Base-by-base conservation (phyloP, 164 flowering plant species). In the Akebia trifoliata region DNA sequence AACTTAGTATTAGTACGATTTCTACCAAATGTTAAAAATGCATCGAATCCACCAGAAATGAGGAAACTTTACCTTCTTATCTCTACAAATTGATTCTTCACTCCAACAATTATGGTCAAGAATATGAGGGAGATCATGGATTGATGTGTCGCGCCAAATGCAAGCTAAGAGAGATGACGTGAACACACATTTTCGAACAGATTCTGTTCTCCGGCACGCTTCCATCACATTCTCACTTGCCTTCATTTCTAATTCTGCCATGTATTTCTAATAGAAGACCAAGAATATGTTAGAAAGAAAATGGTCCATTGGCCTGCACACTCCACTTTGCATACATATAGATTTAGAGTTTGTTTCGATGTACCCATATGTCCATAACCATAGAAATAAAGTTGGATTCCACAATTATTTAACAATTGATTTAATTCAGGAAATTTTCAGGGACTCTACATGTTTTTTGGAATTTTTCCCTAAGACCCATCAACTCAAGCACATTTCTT, bases 131-230 rank as follows among this genome's bases (percentile, higher is more conserved):
- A 50, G 51, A 14, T 60, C 54, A 11, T 28, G 20, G 15, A 8
- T 45, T n/a, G 60, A 12, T 43, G 34, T 36, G 32, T 72, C 72
- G 32, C 63, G 68, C 96, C 93, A 86, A 18, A 82, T 52, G 56
- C 91, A 89, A 15, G 93, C 82, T 51, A 82, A 53, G 37, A 89
- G 86, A 1, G 96, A 86, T 1, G 91, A 89, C 6, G 96, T 86
- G 52, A 86, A 64, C 30, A 86, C 83, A 48, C 91, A 89, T 22
- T 69, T 73, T 47, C 68, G 72, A 30, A 89, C 79, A 0, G 89
- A 73, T 8, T 73, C 53, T 7, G 91, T 78, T 39, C 68, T 65
- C 18, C 83, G 76, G 53, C 93, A 86, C 11, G 89, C 96, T 64
- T 76, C 76, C 52, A 82, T 68, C 59, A 86, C 87, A 66, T 70